phyloP scores from a whole-genome alignment of 495 filamentous ascomycete genomes.

The Aspergillus ellipticus region DNA sequence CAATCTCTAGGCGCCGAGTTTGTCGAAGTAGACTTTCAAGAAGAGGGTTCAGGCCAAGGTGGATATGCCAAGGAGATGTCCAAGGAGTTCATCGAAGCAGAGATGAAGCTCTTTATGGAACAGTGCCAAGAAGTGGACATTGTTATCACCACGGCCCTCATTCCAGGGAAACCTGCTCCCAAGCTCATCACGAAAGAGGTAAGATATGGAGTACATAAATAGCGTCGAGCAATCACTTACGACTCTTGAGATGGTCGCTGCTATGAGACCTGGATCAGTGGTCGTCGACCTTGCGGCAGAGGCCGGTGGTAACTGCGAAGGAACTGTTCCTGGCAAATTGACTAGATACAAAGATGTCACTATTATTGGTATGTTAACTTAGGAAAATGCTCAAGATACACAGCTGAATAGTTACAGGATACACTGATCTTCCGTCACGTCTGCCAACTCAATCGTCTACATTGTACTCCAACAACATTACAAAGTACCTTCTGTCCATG shows the following conservation, averaged over 20 bases:
- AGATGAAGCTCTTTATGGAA: conserved; percentile 82
- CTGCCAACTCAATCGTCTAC: conserved; percentile 79
- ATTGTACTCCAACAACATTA: conserved; percentile 83
- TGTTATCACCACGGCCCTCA: conserved; percentile 78
- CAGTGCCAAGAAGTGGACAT: conserved; percentile 83
- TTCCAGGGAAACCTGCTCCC: conserved; percentile 71
- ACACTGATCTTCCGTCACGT: conserved; percentile 77
- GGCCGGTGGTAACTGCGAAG: conserved; percentile 76
- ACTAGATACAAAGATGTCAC: conserved; percentile 69
- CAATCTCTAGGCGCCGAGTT: conserved; percentile 82
- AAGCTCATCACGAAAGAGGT: conserved; percentile 69
- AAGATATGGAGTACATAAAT: background rate
- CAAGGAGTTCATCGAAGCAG: conserved; percentile 80
- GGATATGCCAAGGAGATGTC: conserved; percentile 88
- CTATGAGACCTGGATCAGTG: conserved; percentile 79
- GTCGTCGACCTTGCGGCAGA: conserved; percentile 80
- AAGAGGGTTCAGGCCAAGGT: conserved; percentile 76
- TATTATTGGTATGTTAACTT: conserved; percentile 60
- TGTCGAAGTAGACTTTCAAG: conserved; percentile 76
- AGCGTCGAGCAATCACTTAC: background rate
- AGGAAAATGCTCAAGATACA: background rate
- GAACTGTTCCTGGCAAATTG: conserved; percentile 65
- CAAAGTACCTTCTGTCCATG: conserved; percentile 76
- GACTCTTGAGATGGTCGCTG: conserved; percentile 55
- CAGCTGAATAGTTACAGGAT: conserved; percentile 44